Conservation (phyloP, 1,284 basidiomycete species). For the Cryptococcus neoformans region DNA sequence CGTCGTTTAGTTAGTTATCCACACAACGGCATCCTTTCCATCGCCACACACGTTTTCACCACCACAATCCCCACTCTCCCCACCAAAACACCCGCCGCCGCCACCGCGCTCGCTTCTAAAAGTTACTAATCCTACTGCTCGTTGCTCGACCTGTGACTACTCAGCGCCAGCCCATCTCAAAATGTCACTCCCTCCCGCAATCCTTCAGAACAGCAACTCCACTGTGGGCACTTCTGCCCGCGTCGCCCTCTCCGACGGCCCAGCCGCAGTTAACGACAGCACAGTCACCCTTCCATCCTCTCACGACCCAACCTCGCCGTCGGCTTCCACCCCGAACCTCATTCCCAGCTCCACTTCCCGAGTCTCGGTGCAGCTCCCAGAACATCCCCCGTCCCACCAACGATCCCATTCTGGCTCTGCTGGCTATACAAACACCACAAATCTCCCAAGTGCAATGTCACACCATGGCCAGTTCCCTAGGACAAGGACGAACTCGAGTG, state of each 20-base stretch:
- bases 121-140: too few relatives aligned
- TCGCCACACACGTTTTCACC: too few relatives aligned
- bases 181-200: background rate
- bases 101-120: too few relatives aligned
- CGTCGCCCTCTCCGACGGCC: too few relatives aligned
- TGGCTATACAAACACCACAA: constrained; percentile 5
- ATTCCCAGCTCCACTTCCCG: constrained; percentile 6
- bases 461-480: constrained; percentile 21
- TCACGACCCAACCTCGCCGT: constrained; percentile 7
- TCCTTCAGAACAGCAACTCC: too few relatives aligned
- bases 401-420: background rate
- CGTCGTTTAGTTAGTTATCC: too few relatives aligned
- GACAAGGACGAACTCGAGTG: constrained; percentile 33
- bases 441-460: constrained; percentile 16
- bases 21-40: too few relatives aligned
- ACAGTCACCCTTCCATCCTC: constrained; percentile 2
- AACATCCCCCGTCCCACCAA: background rate
- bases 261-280: constrained; percentile 2
- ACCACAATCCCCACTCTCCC: too few relatives aligned
- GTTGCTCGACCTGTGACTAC: constrained; percentile 8
- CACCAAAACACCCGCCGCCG: too few relatives aligned
- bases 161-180: background rate
- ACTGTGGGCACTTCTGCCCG: too few relatives aligned
- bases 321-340: constrained; percentile 4
- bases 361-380: constrained; percentile 16